Conservation (phyloP, 2,329 filamentous ascomycete species). For the Fusarium sp. region DNA sequence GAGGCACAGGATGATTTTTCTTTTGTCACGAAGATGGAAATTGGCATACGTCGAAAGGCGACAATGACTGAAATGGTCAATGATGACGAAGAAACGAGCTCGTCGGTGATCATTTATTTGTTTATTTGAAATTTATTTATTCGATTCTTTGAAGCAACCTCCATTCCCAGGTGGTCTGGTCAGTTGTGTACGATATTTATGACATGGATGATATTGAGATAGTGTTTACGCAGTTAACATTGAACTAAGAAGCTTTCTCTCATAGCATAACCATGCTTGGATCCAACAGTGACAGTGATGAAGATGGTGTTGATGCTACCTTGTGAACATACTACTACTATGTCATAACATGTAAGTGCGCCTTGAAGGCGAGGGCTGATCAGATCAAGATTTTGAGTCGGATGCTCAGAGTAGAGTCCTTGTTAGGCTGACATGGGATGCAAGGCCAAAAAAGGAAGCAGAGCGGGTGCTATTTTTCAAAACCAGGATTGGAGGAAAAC, state of each 20-base stretch:
- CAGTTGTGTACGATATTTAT: conserved; percentile 41
- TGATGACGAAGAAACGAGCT: conserved; percentile 45
- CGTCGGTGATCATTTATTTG: conserved; percentile 44
- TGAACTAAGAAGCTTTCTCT: conserved; percentile 28
- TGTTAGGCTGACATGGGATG: conserved; percentile 1
- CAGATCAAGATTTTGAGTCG: conserved; percentile 7
- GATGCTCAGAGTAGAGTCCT: neutral
- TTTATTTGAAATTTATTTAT: conserved; percentile 31
- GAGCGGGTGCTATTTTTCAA: conserved; percentile 18
- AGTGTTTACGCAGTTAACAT: conserved; percentile 30
- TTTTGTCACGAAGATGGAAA: conserved; percentile 27
- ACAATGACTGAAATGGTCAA: conserved; percentile 45
- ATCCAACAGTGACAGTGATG: neutral
- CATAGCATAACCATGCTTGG: neutral
- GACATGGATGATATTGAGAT: conserved; percentile 30
- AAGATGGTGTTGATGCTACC: conserved; percentile 15
- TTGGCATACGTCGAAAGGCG: conserved; percentile 36
- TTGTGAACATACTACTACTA: conserved; percentile 11
- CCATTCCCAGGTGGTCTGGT: conserved; percentile 44
- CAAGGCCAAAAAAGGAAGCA: conserved; percentile 18
- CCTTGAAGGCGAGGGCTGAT: conserved; percentile 2
- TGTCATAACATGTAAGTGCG: conserved; percentile 16
- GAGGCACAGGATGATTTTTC: conserved; percentile 9
- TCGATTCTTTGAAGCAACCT: conserved; percentile 40
- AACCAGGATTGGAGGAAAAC: conserved; percentile 16